Base-by-base conservation (phyloP, 257 asterid genomes). In the Anisodus acutangulus region DNA sequence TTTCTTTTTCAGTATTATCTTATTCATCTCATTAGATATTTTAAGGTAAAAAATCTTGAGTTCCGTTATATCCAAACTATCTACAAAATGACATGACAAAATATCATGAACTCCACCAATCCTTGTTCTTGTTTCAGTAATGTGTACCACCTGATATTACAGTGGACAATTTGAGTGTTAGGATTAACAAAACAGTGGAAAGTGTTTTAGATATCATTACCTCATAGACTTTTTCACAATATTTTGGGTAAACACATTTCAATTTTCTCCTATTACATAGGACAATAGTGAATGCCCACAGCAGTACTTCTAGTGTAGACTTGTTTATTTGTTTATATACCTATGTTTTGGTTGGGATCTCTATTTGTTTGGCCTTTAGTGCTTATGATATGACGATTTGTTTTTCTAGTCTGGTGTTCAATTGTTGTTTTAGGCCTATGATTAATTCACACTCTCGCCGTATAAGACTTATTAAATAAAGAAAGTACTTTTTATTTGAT, bases 191-290 rank as follows among this genome's bases (percentile, higher is more conserved):
- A 41, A 66, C 1, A n/a, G 57, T 43, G 17, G 37, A 3, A 4
- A 43, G 35, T 70, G 80, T 47, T 74, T 19, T 22, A 49, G 60
- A 22, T 22, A 49, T 74, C 60, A 74, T 74, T 49, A 47, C 8
- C 41, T 49, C 9, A 19, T 49, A 49, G 43, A 74, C 80, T 53
- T 19, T 47, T 1, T 7, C 78, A n/a, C 3, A 72, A 72, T 19
- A 19, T 74, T 62, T 74, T 12, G 62, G 62, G 41, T 11, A 43
- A 60, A 62, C 12, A 8, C 39, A 49, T 10, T 74, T 19, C 6
- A 11, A 13, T 49, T 74, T 74, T 51, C 19, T 22, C 62, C 81
- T 49, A 74, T 74, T 11, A 49, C 80, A 74, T 74, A 47, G 41
- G 35, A 49, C 6, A 22, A 47, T 19, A 10, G 5, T 3, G 19